phyloP scores from a whole-genome alignment of 1,284 basidiomycete species.

The Meira miltonrushii region DNA sequence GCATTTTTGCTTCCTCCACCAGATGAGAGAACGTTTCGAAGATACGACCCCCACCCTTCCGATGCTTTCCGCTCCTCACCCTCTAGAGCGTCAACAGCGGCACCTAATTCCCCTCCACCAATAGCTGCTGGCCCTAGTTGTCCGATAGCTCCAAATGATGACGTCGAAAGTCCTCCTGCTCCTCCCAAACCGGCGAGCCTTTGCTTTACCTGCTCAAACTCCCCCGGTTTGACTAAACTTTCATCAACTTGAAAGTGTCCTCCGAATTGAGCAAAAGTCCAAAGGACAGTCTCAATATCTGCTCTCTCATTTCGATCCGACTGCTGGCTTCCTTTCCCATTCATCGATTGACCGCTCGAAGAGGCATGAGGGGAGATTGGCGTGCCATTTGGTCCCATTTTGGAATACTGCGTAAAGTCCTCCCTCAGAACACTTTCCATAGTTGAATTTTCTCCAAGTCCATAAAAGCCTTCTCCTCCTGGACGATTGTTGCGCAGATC shows the following conservation, averaged over 20 bases:
- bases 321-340: constrained; percentile 53
- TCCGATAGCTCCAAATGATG: constrained; percentile 24
- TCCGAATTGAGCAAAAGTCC: constrained; percentile 77
- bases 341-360: neutral
- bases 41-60: constrained; percentile 14
- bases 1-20: neutral
- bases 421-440: constrained; percentile 53
- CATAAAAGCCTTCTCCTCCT: constrained; percentile 35
- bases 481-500: neutral
- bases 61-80: constrained; percentile 9
- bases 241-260: constrained; percentile 62
- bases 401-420: constrained; percentile 34
- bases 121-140: constrained; percentile 11
- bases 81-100: neutral
- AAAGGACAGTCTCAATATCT: constrained; percentile 65
- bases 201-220: constrained; percentile 53
- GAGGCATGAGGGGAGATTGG: neutral
- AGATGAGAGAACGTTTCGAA: constrained; percentile 9
- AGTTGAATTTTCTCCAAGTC: constrained; percentile 46
- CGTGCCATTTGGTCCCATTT: neutral
- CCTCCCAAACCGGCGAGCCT: constrained; percentile 45
- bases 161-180: constrained; percentile 7
- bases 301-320: no score
- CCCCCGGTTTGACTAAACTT: constrained; percentile 52
- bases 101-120: constrained; percentile 39